Evolutionary conservation across 2,329 filamentous ascomycete species (phyloP), one percentile per base, ranked within the genome.

Genomic region (Penicillium sp.): DNA sequence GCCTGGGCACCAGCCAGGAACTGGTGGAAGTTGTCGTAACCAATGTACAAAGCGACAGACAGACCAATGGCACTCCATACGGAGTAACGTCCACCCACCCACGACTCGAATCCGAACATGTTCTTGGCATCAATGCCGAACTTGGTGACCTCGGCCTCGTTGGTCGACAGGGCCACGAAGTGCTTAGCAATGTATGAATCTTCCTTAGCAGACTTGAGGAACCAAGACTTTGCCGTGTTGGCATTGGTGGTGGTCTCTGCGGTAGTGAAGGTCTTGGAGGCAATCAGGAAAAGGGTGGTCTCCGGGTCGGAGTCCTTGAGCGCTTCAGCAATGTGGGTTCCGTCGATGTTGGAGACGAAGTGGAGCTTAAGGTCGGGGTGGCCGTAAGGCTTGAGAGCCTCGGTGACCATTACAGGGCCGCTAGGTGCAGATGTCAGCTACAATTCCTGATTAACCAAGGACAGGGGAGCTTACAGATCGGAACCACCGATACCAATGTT

Each of bases 281-380:
- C 94, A 68, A 99, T 86, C 68, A 99, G 85, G 88, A 99, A 97
- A 64, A 99, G 89, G n/a, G 94, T 97, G 48, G 93, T 97, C 82
- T 99, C 94, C 49, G 93, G 93, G 77, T 99, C 87, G 9, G 93
- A 96, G 70, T 87, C 80, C 73, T 86, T 88, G 60, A 97, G 86
- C 50, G 94, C 93, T 81, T 99, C 94, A 48, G 92, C 90, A 75
- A 97, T 91, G 82, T 99, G 94, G 55, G 94, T 99, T 67, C 94
- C 94, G 75, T 99, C 94, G 74, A 99, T 97, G 85, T 99, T 99
- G 81, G 93, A 97, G 68, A 99, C 94, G 71, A 99, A 99, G 84
- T 97, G 93, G 45, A 97, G 85, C 64, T 88, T 97, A 81, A 92
- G 85, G 78, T 89, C 88, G 61, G 87, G 85, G 75, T 91, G 88